Conservation (phyloP, 1,284 basidiomycete species). For the Lentinula novae-zelandiae region DNA sequence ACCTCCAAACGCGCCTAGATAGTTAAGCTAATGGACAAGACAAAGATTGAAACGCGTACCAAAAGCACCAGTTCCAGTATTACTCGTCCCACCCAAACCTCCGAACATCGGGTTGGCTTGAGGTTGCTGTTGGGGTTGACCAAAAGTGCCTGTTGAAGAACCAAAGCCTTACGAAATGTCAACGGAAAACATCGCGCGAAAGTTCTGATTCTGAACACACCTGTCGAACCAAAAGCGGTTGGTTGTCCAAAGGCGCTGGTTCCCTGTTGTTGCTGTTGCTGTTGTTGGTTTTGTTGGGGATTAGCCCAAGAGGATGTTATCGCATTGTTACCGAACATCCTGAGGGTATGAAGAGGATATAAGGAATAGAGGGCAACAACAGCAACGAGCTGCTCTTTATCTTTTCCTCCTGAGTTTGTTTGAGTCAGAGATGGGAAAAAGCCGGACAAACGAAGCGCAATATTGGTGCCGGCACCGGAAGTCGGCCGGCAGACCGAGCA, state of each 20-base stretch:
- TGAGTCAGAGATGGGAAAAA: background rate
- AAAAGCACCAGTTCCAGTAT: conserved; percentile 45
- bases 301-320: conserved; percentile 63
- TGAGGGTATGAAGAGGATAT: conserved; percentile 8
- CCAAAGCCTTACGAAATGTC: conserved; percentile 34
- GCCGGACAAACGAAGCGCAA: background rate
- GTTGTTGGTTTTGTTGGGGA: conserved; percentile 44
- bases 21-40: conserved; percentile 16
- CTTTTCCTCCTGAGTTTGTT: background rate
- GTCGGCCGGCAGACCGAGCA: background rate
- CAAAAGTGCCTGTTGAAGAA: conserved; percentile 33
- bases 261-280: conserved; percentile 36
- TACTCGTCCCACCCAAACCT: conserved; percentile 39
- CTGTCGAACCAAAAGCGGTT: conserved; percentile 38
- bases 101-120: conserved; percentile 81
- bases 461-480: background rate
- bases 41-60: conserved; percentile 41
- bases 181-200: conserved; percentile 21
- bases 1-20: conserved; percentile 56
- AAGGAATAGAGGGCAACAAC: background rate
- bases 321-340: conserved; percentile 54
- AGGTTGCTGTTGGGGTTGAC: conserved; percentile 50
- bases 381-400: background rate
- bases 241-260: conserved; percentile 45
- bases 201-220: conserved; percentile 27